Percentiles rank a stretch among this genome's conserved stretches.
Evolutionary conservation across 345 rosid genomes (phyloP).

Genomic region (Lumnitzera littorea): DNA sequence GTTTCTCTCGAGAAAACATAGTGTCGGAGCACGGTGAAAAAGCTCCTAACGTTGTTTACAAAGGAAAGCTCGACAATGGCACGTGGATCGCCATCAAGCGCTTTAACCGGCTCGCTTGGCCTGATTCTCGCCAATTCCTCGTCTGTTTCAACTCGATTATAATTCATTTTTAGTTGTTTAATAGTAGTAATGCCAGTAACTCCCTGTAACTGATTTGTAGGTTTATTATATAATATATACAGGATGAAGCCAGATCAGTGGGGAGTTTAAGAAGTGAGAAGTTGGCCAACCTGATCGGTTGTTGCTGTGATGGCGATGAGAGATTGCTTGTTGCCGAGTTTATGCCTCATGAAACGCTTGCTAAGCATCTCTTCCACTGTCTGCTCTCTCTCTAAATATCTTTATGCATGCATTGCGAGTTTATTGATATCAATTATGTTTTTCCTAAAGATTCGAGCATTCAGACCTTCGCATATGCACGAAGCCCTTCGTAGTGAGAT

Average conservation of each 20-base stretch:
- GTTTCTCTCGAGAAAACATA: constrained; percentile 81
- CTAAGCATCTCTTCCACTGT: constrained; percentile 95
- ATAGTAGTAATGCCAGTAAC: neutral
- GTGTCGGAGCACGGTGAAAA: constrained; percentile 95
- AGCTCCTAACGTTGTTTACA: constrained; percentile 94
- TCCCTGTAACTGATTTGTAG: neutral
- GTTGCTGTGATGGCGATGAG: constrained; percentile 83
- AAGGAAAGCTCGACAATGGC: constrained; percentile 79
- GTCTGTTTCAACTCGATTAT: constrained; percentile 19
- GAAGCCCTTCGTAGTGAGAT: too few species aligned
- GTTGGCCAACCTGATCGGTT: constrained; percentile 86
- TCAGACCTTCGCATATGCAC: too few species aligned
- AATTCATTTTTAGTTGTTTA: neutral
- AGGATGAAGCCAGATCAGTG: constrained; percentile 94
- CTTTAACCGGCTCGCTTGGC: constrained; percentile 87
- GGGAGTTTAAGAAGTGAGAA: constrained; percentile 71
- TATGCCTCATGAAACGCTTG: constrained; percentile 89
- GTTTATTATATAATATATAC: constrained; percentile 3
- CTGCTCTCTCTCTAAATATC: constrained; percentile 11
- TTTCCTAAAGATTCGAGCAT: too few species aligned
- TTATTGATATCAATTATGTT: too few species aligned
- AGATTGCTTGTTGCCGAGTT: constrained; percentile 89
- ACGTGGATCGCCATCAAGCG: constrained; percentile 82
- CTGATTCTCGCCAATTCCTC: constrained; percentile 81
- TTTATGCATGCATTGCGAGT: too few species aligned